A percentile compares a stretch with the other conserved stretches of the same genome.
These are phyloP conservation scores for Pisolithus thermaeus DNA, from an alignment of 1,284 basidiomycete genomes.

Conservation along the genomic window DNA sequence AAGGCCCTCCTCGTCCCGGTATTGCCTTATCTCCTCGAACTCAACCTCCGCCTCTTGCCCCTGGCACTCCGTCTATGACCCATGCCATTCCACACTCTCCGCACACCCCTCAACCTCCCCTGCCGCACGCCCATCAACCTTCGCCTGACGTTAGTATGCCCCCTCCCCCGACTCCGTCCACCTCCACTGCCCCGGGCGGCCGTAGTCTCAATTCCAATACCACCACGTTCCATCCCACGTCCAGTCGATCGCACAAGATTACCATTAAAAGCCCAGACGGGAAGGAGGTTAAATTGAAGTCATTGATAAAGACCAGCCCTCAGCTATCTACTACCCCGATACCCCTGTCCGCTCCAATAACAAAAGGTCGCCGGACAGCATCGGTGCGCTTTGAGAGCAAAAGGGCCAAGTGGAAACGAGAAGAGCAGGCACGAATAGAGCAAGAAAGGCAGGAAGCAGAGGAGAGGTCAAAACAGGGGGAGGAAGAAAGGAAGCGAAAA, in stretches of 20 bases:
- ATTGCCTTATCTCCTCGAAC: constrained; percentile 64
- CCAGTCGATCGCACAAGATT: constrained; percentile 18
- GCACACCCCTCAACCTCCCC: constrained; percentile 47
- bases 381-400: constrained; percentile 54
- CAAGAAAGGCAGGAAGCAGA: constrained; percentile 32
- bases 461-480: constrained; percentile 29
- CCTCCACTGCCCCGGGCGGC: constrained; percentile 34
- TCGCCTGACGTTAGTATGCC: constrained; percentile 48
- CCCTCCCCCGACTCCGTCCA: constrained; percentile 63
- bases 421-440: constrained; percentile 46
- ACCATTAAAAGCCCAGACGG: constrained; percentile 47
- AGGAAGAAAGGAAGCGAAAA: constrained; percentile 35
- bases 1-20: constrained; percentile 37
- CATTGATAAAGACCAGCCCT: constrained; percentile 43
- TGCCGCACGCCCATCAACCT: constrained; percentile 45
- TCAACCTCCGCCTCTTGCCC: constrained; percentile 45
- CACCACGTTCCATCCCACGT: constrained; percentile 53
- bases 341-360: constrained; percentile 36
- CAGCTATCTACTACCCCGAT: constrained; percentile 36
- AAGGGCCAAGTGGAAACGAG: constrained; percentile 46
- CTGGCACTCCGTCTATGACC: constrained; percentile 59
- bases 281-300: constrained; percentile 51
- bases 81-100: constrained; percentile 47
- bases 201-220: constrained; percentile 56
- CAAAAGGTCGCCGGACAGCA: constrained; percentile 28